Evolutionary conservation across 2,329 filamentous ascomycete genomes (phyloP).

Genomic region (Paracamarosporium sp.): DNA sequence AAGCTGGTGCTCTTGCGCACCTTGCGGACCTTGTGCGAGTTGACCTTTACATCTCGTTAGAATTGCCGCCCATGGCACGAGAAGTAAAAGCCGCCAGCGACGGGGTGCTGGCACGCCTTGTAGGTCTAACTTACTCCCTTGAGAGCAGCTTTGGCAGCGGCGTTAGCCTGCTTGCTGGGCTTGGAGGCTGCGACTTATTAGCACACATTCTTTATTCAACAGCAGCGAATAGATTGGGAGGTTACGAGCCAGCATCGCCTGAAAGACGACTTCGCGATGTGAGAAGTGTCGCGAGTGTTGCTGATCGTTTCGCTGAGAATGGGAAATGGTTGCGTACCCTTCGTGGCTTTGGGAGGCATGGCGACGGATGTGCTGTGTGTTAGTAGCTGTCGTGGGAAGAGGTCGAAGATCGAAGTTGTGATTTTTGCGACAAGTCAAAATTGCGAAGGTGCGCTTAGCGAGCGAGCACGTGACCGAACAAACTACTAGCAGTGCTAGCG

Average conservation of each 20-base stretch:
- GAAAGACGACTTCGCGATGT: not conserved
- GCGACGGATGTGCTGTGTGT: constrained; percentile 30
- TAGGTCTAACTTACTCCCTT: constrained; percentile 77
- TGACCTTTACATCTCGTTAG: constrained; percentile 61
- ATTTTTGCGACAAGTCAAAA: constrained; percentile 20
- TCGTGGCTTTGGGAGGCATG: constrained; percentile 50
- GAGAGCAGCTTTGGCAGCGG: constrained; percentile 94
- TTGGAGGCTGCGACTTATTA: constrained; percentile 60
- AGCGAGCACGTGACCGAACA: constrained; percentile 13
- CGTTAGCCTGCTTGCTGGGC: constrained; percentile 76
- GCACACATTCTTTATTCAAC: constrained; percentile 15
- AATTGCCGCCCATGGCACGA: constrained; percentile 42
- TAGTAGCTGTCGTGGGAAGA: constrained; percentile 13
- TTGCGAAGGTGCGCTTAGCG: constrained; percentile 22
- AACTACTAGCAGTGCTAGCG: constrained; percentile 23
- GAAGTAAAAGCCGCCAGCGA: constrained; percentile 60
- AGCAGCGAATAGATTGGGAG: not conserved
- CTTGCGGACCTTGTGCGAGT: constrained; percentile 90
- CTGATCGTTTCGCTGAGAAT: not conserved
- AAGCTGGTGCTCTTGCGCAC: constrained; percentile 90
- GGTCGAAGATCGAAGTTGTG: constrained; percentile 22
- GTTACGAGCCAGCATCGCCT: constrained; percentile 4
- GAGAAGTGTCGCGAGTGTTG: not conserved
- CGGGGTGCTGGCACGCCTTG: constrained; percentile 58
- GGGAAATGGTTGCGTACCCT: constrained; percentile 37